These are phyloP conservation scores for Asterella californica DNA, from an alignment of 225 moss, liverwort and hornwort genomes.

Conservation along the genomic window DNA sequence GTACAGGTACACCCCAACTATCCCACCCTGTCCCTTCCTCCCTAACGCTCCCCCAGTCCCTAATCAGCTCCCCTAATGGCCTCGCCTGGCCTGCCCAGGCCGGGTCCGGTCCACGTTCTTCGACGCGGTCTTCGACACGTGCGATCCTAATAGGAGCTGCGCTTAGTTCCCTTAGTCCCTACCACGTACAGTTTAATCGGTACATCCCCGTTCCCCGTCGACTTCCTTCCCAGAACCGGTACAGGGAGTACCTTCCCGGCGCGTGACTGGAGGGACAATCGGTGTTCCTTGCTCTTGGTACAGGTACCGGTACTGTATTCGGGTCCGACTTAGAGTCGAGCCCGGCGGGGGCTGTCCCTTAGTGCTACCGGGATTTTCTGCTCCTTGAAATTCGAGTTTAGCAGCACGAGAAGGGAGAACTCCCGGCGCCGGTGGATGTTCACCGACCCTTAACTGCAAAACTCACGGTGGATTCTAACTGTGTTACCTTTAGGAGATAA, in stretches of 20 bases:
- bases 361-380: conserved; percentile 1
- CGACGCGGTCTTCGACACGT: conserved; percentile 2
- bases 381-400: conserved; percentile 1
- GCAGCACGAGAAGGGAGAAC: conserved; percentile 7
- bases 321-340: neutral
- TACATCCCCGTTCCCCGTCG: neutral
- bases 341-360: neutral
- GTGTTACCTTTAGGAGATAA: neutral
- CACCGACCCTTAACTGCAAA: neutral
- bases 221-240: neutral
- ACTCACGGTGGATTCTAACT: neutral
- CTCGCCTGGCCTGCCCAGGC: neutral
- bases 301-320: neutral
- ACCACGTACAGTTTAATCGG: neutral
- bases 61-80: conserved; percentile 10
- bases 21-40: neutral
- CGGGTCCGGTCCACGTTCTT: conserved; percentile 9
- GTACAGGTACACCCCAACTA: neutral
- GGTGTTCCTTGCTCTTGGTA: conserved; percentile 11
- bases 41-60: neutral
- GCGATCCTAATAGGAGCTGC: neutral
- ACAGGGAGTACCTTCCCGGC: neutral
- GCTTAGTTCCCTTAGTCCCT: neutral
- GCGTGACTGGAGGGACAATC: conserved; percentile 2
- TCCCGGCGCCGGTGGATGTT: neutral